These are phyloP conservation scores for Paramarasmius palmivorus DNA, from an alignment of 1,284 basidiomycete species.

Conservation along the genomic window DNA sequence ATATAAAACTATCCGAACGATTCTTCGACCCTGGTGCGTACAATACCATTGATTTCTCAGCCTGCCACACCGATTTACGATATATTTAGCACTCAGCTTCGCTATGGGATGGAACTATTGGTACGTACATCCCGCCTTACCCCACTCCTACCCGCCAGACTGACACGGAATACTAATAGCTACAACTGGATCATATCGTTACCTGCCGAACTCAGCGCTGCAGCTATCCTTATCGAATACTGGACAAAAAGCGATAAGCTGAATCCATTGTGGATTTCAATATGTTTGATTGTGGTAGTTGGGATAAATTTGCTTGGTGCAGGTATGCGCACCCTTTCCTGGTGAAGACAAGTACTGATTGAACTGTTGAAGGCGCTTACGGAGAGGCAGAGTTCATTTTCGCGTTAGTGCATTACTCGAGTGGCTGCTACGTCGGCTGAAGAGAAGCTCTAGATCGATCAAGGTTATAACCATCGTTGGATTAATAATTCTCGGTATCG, in stretches of 20 bases:
- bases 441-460: conserved; percentile 66
- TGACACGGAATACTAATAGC: conserved; percentile 21
- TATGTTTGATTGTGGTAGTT: conserved; percentile 68
- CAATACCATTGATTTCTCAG: not conserved
- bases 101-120: conserved; percentile 81
- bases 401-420: conserved; percentile 36
- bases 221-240: conserved; percentile 76
- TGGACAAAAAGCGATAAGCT: conserved; percentile 51
- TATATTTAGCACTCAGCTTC: conserved; percentile 65
- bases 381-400: conserved; percentile 78
- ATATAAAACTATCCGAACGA: conserved; percentile 69
- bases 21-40: conserved; percentile 15
- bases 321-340: conserved; percentile 30
- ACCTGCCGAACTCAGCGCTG: conserved; percentile 78
- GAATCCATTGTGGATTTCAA: conserved; percentile 76
- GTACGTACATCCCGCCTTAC: no score
- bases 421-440: no score
- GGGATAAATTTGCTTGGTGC: conserved; percentile 80
- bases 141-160: not conserved
- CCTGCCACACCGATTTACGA: conserved; percentile 32
- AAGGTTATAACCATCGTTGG: conserved; percentile 78
- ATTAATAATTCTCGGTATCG: conserved; percentile 62
- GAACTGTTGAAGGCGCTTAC: conserved; percentile 55
- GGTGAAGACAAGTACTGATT: not conserved
- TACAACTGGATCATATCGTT: conserved; percentile 72